A percentile compares a stretch with the other conserved stretches of the same genome.
These are phyloP conservation scores for Coprinopsis sp. DNA, from an alignment of 768 basidiomycete genomes.

Conservation along the genomic window DNA sequence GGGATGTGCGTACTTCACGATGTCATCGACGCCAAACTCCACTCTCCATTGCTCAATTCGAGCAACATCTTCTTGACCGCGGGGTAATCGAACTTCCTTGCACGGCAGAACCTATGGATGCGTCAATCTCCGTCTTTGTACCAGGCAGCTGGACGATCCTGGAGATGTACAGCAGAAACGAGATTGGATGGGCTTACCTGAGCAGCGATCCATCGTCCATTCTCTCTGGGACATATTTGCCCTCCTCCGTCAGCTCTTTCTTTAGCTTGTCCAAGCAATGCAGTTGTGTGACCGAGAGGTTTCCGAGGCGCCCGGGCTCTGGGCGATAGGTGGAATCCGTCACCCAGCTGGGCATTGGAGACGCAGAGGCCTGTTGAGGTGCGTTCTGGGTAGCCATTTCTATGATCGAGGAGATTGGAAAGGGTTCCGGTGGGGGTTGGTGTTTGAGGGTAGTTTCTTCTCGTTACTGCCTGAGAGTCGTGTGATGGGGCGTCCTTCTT, in stretches of 20 bases:
- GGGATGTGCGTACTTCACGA: constrained; percentile 46
- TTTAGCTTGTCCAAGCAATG: constrained; percentile 67
- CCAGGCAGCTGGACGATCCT: no score
- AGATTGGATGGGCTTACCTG: constrained; percentile 46
- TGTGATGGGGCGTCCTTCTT: no score
- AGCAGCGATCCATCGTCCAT: constrained; percentile 71
- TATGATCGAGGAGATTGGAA: not conserved
- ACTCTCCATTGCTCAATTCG: constrained; percentile 86
- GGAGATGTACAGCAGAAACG: not conserved
- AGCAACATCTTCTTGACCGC: constrained; percentile 84
- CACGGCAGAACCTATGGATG: constrained; percentile 73
- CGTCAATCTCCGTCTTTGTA: no score
- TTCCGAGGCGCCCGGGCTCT: constrained; percentile 72
- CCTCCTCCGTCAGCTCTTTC: constrained; percentile 59
- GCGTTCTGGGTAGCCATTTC: not conserved
- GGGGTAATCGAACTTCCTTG: constrained; percentile 84
- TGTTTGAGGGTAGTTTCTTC: not conserved
- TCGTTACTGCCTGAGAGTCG: not conserved
- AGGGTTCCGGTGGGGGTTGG: not conserved
- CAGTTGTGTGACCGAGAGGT: constrained; percentile 60
- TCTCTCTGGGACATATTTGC: constrained; percentile 53
- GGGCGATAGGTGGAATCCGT: constrained; percentile 65
- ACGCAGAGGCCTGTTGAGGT: constrained; percentile 44
- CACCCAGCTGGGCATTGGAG: constrained; percentile 51
- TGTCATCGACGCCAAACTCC: constrained; percentile 76